These are phyloP conservation scores for Boletus rex-veris DNA, from an alignment of 768 basidiomycete genomes.

Conservation along the genomic window DNA sequence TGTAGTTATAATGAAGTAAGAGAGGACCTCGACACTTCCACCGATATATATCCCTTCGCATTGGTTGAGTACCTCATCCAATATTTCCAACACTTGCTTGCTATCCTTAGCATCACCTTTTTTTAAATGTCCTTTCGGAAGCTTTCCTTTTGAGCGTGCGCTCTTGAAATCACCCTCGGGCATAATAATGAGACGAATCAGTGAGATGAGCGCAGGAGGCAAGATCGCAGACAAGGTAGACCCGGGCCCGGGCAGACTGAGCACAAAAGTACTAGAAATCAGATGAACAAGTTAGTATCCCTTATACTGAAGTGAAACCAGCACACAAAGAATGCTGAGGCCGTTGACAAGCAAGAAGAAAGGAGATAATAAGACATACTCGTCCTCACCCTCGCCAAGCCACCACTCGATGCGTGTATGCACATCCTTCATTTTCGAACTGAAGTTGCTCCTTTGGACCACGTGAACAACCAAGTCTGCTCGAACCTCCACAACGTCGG, in stretches of 20 bases:
- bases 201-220: constrained; percentile 58
- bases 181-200: constrained; percentile 61
- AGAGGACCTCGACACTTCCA: constrained; percentile 41
- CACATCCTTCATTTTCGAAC: constrained; percentile 11
- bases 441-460: constrained; percentile 18
- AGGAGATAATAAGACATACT: constrained; percentile 47
- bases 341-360: neutral
- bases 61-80: constrained; percentile 45
- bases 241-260: constrained; percentile 31
- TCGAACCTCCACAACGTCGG: constrained; percentile 73
- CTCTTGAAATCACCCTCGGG: constrained; percentile 57
- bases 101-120: constrained; percentile 5
- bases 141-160: constrained; percentile 56
- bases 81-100: constrained; percentile 40
- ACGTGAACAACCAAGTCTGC: constrained; percentile 63
- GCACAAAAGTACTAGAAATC: constrained; percentile 9
- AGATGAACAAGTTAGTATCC: neutral
- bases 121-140: constrained; percentile 62
- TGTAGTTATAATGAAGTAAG: neutral
- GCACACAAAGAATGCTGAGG: neutral
- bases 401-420: constrained; percentile 79
- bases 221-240: constrained; percentile 55
- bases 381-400: constrained; percentile 87
- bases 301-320: neutral
- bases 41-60: constrained; percentile 43